These are phyloP conservation scores for Achaetomium macrosporum DNA, from an alignment of 2,329 filamentous ascomycete species.

Conservation along the genomic window DNA sequence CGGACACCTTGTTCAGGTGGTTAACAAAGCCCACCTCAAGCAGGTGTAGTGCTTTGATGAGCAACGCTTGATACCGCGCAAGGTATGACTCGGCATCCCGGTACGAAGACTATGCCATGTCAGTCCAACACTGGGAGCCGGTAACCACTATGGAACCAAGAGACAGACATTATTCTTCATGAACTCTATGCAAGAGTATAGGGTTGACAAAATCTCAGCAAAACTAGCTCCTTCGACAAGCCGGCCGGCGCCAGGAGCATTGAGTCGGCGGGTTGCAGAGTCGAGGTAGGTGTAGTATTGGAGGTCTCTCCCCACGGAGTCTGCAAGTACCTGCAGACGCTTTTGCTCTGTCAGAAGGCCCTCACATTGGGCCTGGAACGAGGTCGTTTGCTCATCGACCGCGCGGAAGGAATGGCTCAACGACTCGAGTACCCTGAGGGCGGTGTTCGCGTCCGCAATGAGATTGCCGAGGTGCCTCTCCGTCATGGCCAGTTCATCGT, in stretches of 20 bases:
- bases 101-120: constrained; percentile 58
- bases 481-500: constrained; percentile 73
- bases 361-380: constrained; percentile 89
- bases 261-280: constrained; percentile 79
- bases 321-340: constrained; percentile 69
- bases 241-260: constrained; percentile 82
- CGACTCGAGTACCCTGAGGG: constrained; percentile 68
- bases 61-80: constrained; percentile 76
- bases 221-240: constrained; percentile 81
- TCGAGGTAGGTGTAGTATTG: constrained; percentile 94
- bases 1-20: constrained; percentile 47
- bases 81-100: constrained; percentile 84
- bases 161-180: constrained; percentile 74
- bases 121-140: constrained; percentile 9
- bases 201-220: constrained; percentile 76
- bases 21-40: constrained; percentile 52
- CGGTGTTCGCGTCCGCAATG: constrained; percentile 68
- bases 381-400: constrained; percentile 86
- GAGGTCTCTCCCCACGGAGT: constrained; percentile 83
- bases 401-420: constrained; percentile 81
- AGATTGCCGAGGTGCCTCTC: constrained; percentile 77
- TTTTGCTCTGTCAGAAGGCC: constrained; percentile 77
- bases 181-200: constrained; percentile 88
- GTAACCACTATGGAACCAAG: no score
- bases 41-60: constrained; percentile 60